A percentile compares a stretch with the other conserved stretches of the same genome.
These are phyloP conservation scores for Pouteria glomerata DNA, from an alignment of 148 eudicot species.

Conservation along the genomic window DNA sequence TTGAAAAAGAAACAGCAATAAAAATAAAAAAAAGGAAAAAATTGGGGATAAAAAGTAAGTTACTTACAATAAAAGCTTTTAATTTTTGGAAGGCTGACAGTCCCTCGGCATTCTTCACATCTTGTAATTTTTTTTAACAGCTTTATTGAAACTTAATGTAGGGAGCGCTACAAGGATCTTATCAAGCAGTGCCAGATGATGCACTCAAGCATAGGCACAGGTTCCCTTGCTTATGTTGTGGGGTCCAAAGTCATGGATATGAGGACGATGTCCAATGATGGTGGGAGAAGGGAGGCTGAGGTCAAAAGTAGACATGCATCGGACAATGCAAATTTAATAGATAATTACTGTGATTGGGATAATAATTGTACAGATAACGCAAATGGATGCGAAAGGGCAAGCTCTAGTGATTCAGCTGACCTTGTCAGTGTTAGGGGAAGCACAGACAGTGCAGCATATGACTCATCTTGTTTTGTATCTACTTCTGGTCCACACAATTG, in stretches of 20 bases:
- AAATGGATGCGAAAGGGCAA: slow-evolving; percentile 50
- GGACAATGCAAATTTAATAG: slow-evolving; percentile 37
- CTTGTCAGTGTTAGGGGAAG: slow-evolving; percentile 61
- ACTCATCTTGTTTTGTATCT: slow-evolving; percentile 50
- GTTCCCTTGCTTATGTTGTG: slow-evolving; percentile 83
- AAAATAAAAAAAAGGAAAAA: neutral
- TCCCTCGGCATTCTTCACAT: neutral
- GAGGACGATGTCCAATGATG: slow-evolving; percentile 68
- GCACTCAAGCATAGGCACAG: slow-evolving; percentile 98
- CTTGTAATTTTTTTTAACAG: neutral
- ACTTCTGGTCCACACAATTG: slow-evolving; percentile 38
- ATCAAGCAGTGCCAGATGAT: slow-evolving; percentile 81
- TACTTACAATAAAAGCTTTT: neutral
- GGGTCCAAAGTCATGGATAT: slow-evolving; percentile 97
- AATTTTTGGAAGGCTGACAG: neutral
- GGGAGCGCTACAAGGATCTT: slow-evolving; percentile 84
- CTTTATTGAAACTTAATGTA: slow-evolving; percentile 26
- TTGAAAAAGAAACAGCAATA: neutral
- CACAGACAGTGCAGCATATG: slow-evolving; percentile 58
- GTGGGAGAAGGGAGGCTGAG: slow-evolving; percentile 50
- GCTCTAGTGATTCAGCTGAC: slow-evolving; percentile 71
- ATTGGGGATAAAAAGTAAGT: neutral
- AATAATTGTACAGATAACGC: slow-evolving; percentile 55
- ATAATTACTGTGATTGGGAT: slow-evolving; percentile 36
- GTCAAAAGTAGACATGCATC: slow-evolving; percentile 39